Conservation (phyloP, 2,329 filamentous ascomycete genomes). For the Neofusicoccum sp. region DNA sequence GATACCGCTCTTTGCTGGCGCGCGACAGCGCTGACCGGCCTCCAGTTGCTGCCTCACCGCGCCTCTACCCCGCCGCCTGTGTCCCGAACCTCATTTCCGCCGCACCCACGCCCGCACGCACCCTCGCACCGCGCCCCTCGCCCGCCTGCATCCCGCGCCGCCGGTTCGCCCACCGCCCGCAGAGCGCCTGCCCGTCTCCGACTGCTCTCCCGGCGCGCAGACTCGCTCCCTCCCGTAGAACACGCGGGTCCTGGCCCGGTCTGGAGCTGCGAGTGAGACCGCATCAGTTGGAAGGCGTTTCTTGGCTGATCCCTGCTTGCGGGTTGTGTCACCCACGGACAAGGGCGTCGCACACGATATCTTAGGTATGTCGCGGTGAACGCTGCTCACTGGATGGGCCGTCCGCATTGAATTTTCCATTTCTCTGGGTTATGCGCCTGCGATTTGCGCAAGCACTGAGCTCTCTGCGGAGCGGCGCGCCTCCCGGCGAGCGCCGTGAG, state of each 20-base stretch:
- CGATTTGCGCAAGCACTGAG: conserved; percentile 8
- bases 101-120: conserved; percentile 4
- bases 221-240: conserved; percentile 3
- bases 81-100: conserved; percentile 14
- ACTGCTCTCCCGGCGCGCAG: not conserved
- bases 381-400: conserved; percentile 14
- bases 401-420: conserved; percentile 16
- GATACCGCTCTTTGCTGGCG: not conserved
- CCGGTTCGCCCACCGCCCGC: not conserved
- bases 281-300: not conserved
- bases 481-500: not conserved
- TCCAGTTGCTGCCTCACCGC: conserved; percentile 1
- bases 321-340: conserved; percentile 18
- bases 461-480: conserved; percentile 7
- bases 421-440: conserved; percentile 16
- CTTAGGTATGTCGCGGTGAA: conserved; percentile 18
- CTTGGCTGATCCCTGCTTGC: conserved; percentile 13
- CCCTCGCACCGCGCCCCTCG: conserved; percentile 4
- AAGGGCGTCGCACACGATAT: conserved; percentile 17
- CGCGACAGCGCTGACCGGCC: conserved; percentile 7
- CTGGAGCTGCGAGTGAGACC: not conserved
- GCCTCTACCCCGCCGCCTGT: conserved; percentile 13
- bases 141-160: conserved; percentile 2
- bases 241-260: conserved; percentile 8
- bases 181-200: not conserved